Conservation (phyloP, 495 filamentous ascomycete species). For the Hyaloscypha variabilis region DNA sequence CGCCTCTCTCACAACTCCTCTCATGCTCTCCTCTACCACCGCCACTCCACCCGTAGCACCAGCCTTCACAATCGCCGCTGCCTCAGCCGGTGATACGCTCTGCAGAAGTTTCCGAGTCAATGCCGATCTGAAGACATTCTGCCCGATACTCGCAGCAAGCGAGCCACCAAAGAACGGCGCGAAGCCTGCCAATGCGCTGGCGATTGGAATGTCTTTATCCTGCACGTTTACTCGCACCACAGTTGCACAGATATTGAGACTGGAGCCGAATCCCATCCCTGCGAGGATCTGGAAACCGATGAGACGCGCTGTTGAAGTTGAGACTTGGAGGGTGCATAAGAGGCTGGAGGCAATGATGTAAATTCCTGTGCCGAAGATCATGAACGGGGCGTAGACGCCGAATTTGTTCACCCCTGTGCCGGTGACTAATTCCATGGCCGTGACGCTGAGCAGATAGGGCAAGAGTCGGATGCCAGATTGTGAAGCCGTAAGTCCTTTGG, state of each 20-base stretch:
- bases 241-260: not conserved
- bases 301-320: slow-evolving; percentile 7
- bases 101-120: not conserved
- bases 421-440: not conserved
- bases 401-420: not conserved
- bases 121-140: not conserved
- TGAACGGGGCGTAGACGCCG: too few species aligned
- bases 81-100: not conserved
- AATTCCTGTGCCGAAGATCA: too few species aligned
- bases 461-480: not conserved
- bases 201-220: not conserved
- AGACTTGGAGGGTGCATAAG: slow-evolving; percentile 30
- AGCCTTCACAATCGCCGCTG: not conserved
- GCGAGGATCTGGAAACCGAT: slow-evolving; percentile 24
- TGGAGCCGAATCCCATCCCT: slow-evolving; percentile 12
- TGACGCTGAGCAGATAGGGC: slow-evolving; percentile 8
- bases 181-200: not conserved
- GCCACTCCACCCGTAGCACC: not conserved
- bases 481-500: not conserved
- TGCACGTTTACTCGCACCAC: not conserved
- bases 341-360: slow-evolving; percentile 35
- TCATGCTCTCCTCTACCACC: not conserved
- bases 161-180: not conserved
- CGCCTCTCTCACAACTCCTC: not conserved
- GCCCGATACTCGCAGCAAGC: not conserved